Percentiles rank a stretch among this genome's conserved stretches.
These are phyloP conservation scores for Tetrahymena elliotti DNA, from an alignment of 73 alveolate genomes.

Conservation along the genomic window DNA sequence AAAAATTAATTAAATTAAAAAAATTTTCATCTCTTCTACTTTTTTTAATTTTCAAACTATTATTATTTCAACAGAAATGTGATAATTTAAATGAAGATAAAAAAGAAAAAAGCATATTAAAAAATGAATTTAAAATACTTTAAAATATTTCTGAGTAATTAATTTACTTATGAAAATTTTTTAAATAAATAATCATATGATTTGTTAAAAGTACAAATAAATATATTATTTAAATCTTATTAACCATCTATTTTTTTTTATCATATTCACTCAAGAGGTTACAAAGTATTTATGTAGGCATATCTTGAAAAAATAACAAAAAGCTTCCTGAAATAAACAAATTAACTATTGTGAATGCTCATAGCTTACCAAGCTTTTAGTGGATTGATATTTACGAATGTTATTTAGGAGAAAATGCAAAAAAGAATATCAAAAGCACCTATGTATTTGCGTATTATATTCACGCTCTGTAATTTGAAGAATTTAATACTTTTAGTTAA, in stretches of 20 bases:
- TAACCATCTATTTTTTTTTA: neutral
- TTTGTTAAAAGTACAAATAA: no score
- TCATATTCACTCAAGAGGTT: neutral
- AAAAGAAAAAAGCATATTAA: no score
- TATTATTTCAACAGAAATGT: no score
- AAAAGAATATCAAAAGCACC: conserved; percentile 57
- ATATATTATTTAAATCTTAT: no score
- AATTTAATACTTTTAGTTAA: neutral
- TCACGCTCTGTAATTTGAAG: conserved; percentile 54
- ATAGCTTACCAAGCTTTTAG: conserved; percentile 66
- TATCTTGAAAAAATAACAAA: conserved; percentile 78
- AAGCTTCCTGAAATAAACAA: conserved; percentile 85
- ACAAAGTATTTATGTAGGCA: conserved; percentile 54
- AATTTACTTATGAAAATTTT: no score
- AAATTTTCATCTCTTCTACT: no score
- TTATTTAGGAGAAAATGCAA: conserved; percentile 25
- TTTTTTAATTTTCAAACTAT: no score
- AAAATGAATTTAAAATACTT: no score
- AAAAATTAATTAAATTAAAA: no score
- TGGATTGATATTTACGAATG: conserved; percentile 20
- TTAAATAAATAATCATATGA: no score
- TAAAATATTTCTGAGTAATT: no score
- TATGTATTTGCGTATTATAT: conserved; percentile 61
- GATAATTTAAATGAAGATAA: no score
- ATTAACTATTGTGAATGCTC: conserved; percentile 75